Conservation (phyloP, 352 stramenopile genomes). For the Peronospora farinosa region DNA sequence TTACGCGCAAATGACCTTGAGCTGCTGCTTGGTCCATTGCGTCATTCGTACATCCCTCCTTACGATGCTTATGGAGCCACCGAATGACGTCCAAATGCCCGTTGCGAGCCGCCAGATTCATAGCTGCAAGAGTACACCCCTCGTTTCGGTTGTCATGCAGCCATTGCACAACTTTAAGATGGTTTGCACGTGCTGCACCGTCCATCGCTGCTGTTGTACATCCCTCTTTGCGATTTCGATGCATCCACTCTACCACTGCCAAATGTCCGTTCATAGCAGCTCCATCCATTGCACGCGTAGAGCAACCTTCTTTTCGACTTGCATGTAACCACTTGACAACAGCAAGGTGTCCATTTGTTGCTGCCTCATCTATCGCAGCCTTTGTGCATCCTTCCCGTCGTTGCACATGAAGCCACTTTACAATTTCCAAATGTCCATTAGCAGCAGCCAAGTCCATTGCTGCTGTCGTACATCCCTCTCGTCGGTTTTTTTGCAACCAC, state of each 20-base stretch:
- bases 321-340: constrained; percentile 27
- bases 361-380: constrained; percentile 31
- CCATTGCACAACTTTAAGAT: constrained; percentile 30
- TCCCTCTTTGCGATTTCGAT: constrained; percentile 20
- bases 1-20: constrained; percentile 21
- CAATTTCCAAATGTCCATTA: constrained; percentile 26
- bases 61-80: constrained; percentile 25
- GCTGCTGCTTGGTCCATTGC: constrained; percentile 31
- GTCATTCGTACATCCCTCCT: constrained; percentile 23
- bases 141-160: constrained; percentile 27
- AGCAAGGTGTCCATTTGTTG: constrained; percentile 19
- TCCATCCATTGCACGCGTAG: constrained; percentile 24
- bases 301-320: constrained; percentile 24
- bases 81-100: constrained; percentile 26
- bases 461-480: constrained; percentile 26
- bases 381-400: constrained; percentile 28
- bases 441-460: constrained; percentile 28
- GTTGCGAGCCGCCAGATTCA: constrained; percentile 28
- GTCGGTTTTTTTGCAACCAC: constrained; percentile 24
- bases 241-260: constrained; percentile 26
- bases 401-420: constrained; percentile 26
- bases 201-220: constrained; percentile 34
- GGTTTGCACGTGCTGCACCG: constrained; percentile 19
- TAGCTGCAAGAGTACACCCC: constrained; percentile 22
- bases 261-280: constrained; percentile 28